Evolutionary conservation across 257 asterid genomes (phyloP), one percentile per base, ranked within the genome.

Genomic region (Solanum neorickii): DNA sequence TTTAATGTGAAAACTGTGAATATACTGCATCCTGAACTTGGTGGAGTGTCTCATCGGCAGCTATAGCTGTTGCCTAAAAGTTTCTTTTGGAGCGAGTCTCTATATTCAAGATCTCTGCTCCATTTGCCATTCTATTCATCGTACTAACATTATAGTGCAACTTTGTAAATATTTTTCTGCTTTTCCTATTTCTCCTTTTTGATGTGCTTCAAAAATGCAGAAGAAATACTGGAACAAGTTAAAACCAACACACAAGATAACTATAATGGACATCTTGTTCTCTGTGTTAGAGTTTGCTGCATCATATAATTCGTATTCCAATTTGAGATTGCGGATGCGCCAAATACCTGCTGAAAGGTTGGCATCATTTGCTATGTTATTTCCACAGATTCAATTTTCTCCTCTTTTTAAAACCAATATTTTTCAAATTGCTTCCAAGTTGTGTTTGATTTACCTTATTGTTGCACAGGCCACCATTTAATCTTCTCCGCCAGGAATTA

Each of bases 401-500:
- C 85, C 47, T 86, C 88, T 87, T 75, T 39, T 87, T 87, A 49
- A 49, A 35, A 76, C 47, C 16, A 5, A 39, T 20, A 85, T 86
- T 77, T 77, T 52, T 85, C 73, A 86, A 78, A 68, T 72, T 46
- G 70, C 21, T 66, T 65, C 74, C 25, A n/a, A 37, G 86, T 35
- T 72, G 75, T 56, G 47, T 56, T 69, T 87, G 74, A 78, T 68
- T 31, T 84, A 13, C 76, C 76, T 89, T 90, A 82, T 89, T 87
- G 82, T 87, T 89, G 90, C 76, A 85, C 92, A 97, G 99, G 93
- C 98, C 96, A 84, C 98, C 99, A 7, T 91, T 92, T 90, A 97
- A 97, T 92, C 99, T 97, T 94, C 98, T 97, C 76, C 99, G 99
- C 82, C 99, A 97, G 90, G 99, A 97, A 91, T 89, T 97, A 88